phyloP scores from a whole-genome alignment of 139 green algal genomes.

The Monoraphidium neglectum region DNA sequence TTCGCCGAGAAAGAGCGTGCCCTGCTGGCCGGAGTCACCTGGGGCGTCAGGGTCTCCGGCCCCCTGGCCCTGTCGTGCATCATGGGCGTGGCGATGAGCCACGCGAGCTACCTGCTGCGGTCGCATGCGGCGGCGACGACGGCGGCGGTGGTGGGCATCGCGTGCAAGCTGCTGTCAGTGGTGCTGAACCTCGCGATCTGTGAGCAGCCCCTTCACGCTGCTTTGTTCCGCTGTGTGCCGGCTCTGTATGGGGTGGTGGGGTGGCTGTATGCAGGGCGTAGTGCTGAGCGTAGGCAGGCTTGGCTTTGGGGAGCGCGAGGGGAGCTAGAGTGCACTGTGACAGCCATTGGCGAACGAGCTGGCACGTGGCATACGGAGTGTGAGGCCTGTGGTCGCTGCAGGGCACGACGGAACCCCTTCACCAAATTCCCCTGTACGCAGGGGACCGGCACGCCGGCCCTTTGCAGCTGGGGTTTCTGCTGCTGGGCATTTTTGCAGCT shows the following conservation, averaged over 20 bases:
- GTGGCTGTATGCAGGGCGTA: too few relatives aligned
- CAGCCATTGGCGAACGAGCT: too few relatives aligned
- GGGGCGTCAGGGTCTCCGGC: background rate
- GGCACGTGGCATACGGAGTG: too few relatives aligned
- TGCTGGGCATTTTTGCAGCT: constrained; percentile 18
- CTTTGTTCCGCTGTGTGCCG: too few relatives aligned
- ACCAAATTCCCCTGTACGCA: too few relatives aligned
- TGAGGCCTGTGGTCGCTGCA: too few relatives aligned
- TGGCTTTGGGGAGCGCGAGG: too few relatives aligned
- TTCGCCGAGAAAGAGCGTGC: constrained; percentile 5
- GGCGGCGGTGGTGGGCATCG: constrained; percentile 75
- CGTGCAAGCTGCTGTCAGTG: constrained; percentile 77
- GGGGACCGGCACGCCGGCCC: constrained; percentile 65
- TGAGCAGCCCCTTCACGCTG: too few relatives aligned
- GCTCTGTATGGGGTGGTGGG: too few relatives aligned
- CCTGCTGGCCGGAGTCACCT: constrained; percentile 22
- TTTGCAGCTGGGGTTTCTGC: constrained; percentile 16
- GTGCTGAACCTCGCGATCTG: constrained; percentile 75
- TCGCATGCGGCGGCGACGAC: constrained; percentile 62
- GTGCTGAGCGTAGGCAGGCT: too few relatives aligned
- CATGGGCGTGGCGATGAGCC: constrained; percentile 66
- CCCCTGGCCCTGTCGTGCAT: constrained; percentile 60
- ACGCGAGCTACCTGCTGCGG: constrained; percentile 64
- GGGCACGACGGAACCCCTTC: too few relatives aligned
- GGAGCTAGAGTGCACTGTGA: too few relatives aligned